phyloP scores from a whole-genome alignment of 1,284 basidiomycete genomes.

The Leccinum pachyderme region DNA sequence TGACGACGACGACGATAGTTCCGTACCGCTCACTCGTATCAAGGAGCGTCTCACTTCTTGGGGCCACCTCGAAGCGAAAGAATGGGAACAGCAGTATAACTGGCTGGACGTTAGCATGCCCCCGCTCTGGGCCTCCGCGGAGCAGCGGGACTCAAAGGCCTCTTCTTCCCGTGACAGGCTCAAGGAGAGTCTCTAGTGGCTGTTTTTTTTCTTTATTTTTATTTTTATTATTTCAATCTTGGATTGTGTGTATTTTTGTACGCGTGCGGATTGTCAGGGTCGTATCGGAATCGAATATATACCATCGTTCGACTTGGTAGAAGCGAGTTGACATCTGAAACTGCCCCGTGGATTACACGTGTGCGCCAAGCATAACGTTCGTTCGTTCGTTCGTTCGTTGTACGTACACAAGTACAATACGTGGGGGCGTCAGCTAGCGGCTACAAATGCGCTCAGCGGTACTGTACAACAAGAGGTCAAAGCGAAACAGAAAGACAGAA shows the following conservation, averaged over 20 bases:
- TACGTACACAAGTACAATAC: neutral
- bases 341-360: neutral
- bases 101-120: neutral
- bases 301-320: neutral
- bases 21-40: slow-evolving; percentile 14
- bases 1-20: slow-evolving; percentile 17
- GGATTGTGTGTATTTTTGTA: neutral
- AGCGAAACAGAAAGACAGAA: neutral
- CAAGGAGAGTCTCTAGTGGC: neutral
- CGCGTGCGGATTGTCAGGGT: neutral
- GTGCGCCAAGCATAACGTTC: neutral
- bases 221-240: neutral
- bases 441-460: neutral
- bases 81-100: neutral
- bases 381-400: neutral
- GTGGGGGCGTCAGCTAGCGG: neutral
- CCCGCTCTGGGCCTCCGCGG: neutral
- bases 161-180: neutral
- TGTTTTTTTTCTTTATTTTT: neutral
- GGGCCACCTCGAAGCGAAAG: neutral
- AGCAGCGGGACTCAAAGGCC: neutral
- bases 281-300: too few relatives aligned
- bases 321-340: neutral
- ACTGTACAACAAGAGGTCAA: neutral
- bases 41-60: neutral